Evolutionary conservation across 768 basidiomycete genomes (phyloP).

Genomic region (Tricholoma matsutake): DNA sequence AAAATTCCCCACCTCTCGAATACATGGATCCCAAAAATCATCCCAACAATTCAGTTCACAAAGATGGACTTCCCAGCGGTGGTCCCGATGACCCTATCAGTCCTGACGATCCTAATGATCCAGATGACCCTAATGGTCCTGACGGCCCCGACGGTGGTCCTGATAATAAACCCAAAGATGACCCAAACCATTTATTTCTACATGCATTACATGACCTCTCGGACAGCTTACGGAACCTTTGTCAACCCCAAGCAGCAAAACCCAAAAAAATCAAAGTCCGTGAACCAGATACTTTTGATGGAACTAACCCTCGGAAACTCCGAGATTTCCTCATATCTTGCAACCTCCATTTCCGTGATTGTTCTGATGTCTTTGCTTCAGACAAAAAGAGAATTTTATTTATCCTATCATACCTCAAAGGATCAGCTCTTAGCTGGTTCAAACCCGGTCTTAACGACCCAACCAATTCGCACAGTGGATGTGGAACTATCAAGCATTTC

Average conservation of each 20-base stretch:
- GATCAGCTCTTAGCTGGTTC: neutral
- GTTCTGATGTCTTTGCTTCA: neutral
- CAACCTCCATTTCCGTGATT: neutral
- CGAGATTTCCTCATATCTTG: neutral
- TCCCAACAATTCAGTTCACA: too few species aligned
- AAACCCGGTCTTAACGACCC: neutral
- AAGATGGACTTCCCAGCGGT: too few species aligned
- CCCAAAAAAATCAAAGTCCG: neutral
- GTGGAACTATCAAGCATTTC: neutral
- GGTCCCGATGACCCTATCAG: too few species aligned
- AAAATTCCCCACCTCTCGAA: too few species aligned
- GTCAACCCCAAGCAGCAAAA: neutral
- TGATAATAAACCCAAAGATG: too few species aligned
- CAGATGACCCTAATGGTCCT: too few species aligned
- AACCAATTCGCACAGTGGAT: neutral
- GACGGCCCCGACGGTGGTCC: too few species aligned
- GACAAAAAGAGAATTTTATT: neutral
- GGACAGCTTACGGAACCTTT: neutral
- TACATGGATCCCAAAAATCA: too few species aligned
- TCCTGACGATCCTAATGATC: too few species aligned
- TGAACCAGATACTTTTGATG: neutral
- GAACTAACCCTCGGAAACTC: neutral
- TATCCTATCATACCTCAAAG: neutral
- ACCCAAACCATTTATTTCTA: neutral
- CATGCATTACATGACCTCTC: neutral